Evolutionary conservation across 2,329 filamentous ascomycete species (phyloP), one percentile per base, ranked within the genome.

Genomic region (Colletotrichum spinosum): DNA sequence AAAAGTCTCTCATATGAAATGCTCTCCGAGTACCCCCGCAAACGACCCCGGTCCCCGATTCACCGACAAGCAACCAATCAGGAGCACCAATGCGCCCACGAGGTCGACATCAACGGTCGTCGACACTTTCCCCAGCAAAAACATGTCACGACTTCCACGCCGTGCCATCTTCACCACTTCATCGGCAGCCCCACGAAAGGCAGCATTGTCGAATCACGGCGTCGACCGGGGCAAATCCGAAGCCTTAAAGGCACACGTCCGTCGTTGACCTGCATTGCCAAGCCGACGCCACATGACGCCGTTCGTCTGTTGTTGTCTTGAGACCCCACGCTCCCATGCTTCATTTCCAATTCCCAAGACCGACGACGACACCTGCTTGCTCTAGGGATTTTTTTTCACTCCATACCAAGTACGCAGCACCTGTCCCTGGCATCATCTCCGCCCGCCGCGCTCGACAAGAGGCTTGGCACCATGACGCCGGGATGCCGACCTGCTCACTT

Each of bases 241-340:
- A 49, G 49, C 63, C n/a, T 56, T 53, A 39, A 44, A 52, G 53
- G 53, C 58, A 56, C 41, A 37, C 41, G 49, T 37, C 55, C 44
- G 58, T 42, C 48, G 44, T 57, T 25, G 60, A 65, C 60, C 60
- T 64, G 59, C 60, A 67, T 60, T 51, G 64, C 64, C 64, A 67
- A 65, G 60, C 34, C 38, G 44, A 65, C 51, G 60, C 64, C 60
- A 60, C 60, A 60, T 55, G 53, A 67, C 60, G 55, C 64, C 44
- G 60, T 60, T 55, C 64, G 55, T 65, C 49, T 65, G 44, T 60
- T 60, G 38, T 37, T 15, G 44, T 50, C 37, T 51, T 7, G 15
- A 15, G 3, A 67, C 54, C 64, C 60, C 54, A 67, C 49, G 49
- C 54, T 17, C 49, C 52, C 49, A 65, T 49, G 54, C 64, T 60